Percentiles rank a stretch among this genome's conserved stretches.
Conservation (phyloP, 805 yeast genomes). For the Kuraishia borneana region DNA sequence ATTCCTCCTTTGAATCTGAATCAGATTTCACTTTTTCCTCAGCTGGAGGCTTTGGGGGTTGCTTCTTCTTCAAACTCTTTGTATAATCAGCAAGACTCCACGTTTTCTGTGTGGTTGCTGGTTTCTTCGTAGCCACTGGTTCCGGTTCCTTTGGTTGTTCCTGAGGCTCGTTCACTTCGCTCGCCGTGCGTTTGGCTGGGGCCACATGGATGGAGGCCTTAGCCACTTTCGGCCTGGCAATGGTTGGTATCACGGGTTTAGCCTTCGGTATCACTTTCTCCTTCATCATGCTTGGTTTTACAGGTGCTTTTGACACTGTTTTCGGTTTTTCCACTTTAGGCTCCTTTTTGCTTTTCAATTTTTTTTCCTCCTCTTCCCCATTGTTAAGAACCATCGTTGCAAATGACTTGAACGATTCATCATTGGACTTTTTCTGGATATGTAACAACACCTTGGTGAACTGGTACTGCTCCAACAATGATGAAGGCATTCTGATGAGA, state of each 20-base stretch:
- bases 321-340: neutral
- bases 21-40: neutral
- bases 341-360: neutral
- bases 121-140: neutral
- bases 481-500: neutral
- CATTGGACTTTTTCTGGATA: neutral
- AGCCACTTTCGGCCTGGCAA: neutral
- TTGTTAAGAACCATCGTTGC: neutral
- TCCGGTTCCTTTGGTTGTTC: no score
- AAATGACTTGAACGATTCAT: neutral
- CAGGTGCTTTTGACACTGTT: neutral
- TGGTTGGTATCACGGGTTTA: neutral
- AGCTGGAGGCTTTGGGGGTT: neutral
- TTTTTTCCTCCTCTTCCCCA: neutral
- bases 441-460: neutral
- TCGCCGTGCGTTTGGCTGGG: neutral
- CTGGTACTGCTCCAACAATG: constrained; percentile 1
- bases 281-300: neutral
- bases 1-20: no score
- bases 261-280: neutral
- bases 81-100: constrained; percentile 1
- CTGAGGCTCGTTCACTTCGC: no score
- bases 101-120: neutral
- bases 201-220: constrained; percentile 2
- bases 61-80: neutral